Conservation (phyloP, 139 green algal genomes). For the Coelastrella sp. region DNA sequence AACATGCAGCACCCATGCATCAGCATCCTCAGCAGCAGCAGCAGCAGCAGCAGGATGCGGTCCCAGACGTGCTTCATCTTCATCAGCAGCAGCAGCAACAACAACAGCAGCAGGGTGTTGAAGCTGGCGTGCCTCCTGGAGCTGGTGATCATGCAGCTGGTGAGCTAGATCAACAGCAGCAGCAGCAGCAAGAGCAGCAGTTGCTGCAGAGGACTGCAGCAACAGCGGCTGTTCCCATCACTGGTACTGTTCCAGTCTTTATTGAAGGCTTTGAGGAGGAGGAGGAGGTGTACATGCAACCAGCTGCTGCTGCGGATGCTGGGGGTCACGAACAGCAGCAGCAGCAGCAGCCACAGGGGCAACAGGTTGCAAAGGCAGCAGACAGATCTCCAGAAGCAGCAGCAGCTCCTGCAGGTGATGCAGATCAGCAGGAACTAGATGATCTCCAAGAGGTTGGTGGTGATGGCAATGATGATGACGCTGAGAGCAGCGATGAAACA, state of each 20-base stretch:
- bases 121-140: background rate
- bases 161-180: background rate
- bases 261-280: too few relatives aligned
- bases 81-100: background rate
- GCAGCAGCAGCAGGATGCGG: background rate
- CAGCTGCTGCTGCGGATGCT: background rate
- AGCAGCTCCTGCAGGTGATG: constrained; percentile 2
- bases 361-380: too few relatives aligned
- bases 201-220: background rate
- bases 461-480: background rate
- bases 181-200: background rate
- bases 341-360: too few relatives aligned
- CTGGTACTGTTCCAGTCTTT: background rate
- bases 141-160: background rate
- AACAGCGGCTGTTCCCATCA: background rate
- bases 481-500: constrained; percentile 1
- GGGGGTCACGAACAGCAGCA: background rate
- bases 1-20: background rate
- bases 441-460: too few relatives aligned
- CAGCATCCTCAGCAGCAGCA: background rate
- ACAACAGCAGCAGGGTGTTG: background rate
- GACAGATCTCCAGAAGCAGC: too few relatives aligned
- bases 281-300: background rate
- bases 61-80: background rate
- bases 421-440: too few relatives aligned